Percentiles rank a stretch among this genome's conserved stretches.
These are phyloP conservation scores for Setaria italica DNA, from an alignment of 202 grass and related monocot genomes.

Conservation along the genomic window DNA sequence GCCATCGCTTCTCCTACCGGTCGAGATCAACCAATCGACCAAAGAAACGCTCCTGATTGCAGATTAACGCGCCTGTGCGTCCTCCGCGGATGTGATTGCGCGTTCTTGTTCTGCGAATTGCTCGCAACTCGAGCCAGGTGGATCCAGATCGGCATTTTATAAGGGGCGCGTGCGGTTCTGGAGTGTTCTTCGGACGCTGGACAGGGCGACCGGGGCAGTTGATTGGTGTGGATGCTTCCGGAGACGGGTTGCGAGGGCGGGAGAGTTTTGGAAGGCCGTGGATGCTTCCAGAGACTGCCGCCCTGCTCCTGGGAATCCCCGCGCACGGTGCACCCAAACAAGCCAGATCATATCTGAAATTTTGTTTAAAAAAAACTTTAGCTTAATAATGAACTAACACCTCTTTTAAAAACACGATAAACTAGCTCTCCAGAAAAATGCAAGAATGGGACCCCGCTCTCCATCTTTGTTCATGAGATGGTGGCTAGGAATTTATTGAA, in stretches of 20 bases:
- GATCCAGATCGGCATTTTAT: background rate
- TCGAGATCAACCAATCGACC: background rate
- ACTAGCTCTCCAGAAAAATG: background rate
- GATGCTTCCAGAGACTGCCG: conserved; percentile 39
- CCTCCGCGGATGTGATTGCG: background rate
- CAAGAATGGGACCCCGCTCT: background rate
- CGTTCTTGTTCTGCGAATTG: background rate
- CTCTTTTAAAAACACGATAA: background rate
- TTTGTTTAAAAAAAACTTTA: background rate
- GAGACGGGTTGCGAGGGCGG: background rate
- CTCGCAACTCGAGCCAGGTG: background rate
- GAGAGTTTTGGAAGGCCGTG: conserved; percentile 41
- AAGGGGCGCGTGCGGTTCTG: background rate
- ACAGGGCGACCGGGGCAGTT: background rate
- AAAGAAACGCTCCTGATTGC: background rate
- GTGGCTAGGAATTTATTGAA: background rate
- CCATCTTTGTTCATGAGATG: background rate
- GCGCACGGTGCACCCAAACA: background rate
- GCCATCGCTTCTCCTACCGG: background rate
- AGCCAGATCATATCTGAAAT: no score
- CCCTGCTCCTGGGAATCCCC: background rate
- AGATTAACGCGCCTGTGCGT: background rate
- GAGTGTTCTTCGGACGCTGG: conserved; percentile 29
- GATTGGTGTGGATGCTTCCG: conserved; percentile 27
- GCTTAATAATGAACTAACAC: background rate